Base-by-base conservation (phyloP, 306 rosid genomes). In the Castanea mollissima region DNA sequence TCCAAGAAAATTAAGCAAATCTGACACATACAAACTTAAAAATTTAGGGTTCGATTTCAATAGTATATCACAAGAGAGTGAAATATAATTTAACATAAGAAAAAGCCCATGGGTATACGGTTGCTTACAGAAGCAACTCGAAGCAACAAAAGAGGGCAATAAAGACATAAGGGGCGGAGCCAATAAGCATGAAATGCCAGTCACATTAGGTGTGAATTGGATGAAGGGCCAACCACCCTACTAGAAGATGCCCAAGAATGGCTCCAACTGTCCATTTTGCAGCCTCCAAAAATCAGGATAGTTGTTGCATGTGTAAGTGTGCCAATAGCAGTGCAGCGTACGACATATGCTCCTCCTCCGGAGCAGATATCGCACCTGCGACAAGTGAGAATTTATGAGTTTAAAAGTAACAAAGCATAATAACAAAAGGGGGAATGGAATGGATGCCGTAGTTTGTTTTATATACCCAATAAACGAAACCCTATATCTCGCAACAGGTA, bases 321-420 rank as follows among this genome's bases (percentile, higher is more conserved):
- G 96, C 94, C 97, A 91, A 86, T 89, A 86, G 96, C 98, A 89
- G 90, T 87, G 97, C 99, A 96, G 99, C 98, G 99, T 96, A 96
- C 99, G 99, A 96, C 99, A 96, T 96, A 90, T 96, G 99, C 99
- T 96, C 99, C 99, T 88, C 97, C 97, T 80, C 98, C 81, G 98
- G 99, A 96, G 99, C 99, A 96, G 91, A 96, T 96, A 96, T 96
- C 99, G 99, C 98, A 96, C 97, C 99, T 96, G 99, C 99, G 97
- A 96, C 96, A 95, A 95, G 96, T 79, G 93, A 94, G 86, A 89
- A 86, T 84, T 88, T 41, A 90, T 89, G 86, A 93, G 98, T 91
- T 91, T 81, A 86, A 85, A 91, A 86, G 83, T 81, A 80, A 82
- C 44, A 79, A 76, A 84, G 74, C 72, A 49, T 60, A 75, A 83